These are phyloP conservation scores for Lachancea sp. DNA, from an alignment of 805 yeast species.

Conservation along the genomic window DNA sequence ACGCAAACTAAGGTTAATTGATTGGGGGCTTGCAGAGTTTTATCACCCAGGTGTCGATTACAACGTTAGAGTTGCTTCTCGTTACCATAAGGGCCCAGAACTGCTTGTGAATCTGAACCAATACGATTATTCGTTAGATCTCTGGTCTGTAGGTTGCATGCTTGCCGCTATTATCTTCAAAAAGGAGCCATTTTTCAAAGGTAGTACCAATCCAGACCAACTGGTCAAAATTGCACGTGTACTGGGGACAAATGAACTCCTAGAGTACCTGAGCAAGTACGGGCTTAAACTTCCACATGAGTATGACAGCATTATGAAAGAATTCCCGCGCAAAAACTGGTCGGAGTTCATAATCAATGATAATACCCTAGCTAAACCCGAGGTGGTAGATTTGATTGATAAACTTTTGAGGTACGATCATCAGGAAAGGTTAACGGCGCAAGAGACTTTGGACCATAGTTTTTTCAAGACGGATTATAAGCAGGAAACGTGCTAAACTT, in stretches of 20 bases:
- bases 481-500: background rate
- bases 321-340: constrained; percentile 65
- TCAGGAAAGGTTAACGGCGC: constrained; percentile 79
- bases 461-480: constrained; percentile 42
- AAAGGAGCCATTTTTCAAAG: constrained; percentile 89
- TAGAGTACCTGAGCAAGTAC: constrained; percentile 61
- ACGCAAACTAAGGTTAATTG: constrained; percentile 65
- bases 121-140: constrained; percentile 82
- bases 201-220: constrained; percentile 86
- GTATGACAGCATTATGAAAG: constrained; percentile 67
- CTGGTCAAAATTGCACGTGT: constrained; percentile 84
- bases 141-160: constrained; percentile 92
- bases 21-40: constrained; percentile 94
- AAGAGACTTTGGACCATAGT: constrained; percentile 76
- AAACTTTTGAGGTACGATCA: constrained; percentile 75
- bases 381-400: constrained; percentile 64
- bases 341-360: constrained; percentile 48
- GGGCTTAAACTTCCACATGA: constrained; percentile 65
- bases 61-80: constrained; percentile 86
- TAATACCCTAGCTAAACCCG: constrained; percentile 48
- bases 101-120: constrained; percentile 72
- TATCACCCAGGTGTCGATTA: constrained; percentile 86
- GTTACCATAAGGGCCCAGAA: constrained; percentile 92
- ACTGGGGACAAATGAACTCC: constrained; percentile 73
- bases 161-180: constrained; percentile 82